A percentile compares a stretch with the other conserved stretches of the same genome.
Evolutionary conservation across 495 filamentous ascomycete species (phyloP).

Genomic region (Pyrenopolyporus hunteri): DNA sequence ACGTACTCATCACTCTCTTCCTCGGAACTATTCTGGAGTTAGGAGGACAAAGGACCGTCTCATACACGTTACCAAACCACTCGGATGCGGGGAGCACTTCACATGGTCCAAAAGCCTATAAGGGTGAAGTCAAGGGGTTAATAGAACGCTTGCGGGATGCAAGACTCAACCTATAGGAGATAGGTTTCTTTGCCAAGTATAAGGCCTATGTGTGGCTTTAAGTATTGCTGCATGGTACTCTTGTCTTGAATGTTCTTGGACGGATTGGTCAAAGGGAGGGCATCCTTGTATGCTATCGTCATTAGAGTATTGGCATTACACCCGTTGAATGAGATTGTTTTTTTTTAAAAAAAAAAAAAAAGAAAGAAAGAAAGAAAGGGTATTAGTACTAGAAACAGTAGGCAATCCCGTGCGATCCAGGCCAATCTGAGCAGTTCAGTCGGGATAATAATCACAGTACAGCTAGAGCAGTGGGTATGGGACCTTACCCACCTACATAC

Average conservation of each 20-base stretch:
- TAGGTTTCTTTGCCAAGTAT: conserved; percentile 18
- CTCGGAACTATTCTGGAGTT: conserved; percentile 38
- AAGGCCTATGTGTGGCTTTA: conserved; percentile 10
- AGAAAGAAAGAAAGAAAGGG: too few species aligned
- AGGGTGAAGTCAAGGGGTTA: conserved; percentile 16
- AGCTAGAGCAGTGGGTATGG: too few species aligned
- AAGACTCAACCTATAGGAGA: conserved; percentile 16
- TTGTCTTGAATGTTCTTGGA: conserved; percentile 32
- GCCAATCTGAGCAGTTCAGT: too few species aligned
- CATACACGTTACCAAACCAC: conserved; percentile 2
- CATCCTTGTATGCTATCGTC: conserved; percentile 28
- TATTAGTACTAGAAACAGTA: too few species aligned
- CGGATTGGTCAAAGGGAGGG: conserved; percentile 28
- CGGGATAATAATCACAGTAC: too few species aligned
- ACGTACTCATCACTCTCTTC: conserved; percentile 28
- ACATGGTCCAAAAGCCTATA: conserved; percentile 7
- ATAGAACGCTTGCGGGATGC: conserved; percentile 17
- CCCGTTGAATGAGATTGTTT: conserved; percentile 38
- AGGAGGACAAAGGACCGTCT: conserved; percentile 24
- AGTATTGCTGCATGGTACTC: conserved; percentile 17
- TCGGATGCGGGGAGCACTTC: conserved; percentile 18
- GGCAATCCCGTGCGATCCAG: too few species aligned
- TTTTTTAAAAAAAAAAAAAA: too few species aligned
- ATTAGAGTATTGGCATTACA: conserved; percentile 27
- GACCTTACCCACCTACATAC: too few species aligned